These are phyloP conservation scores for Pichia sp. DNA, from an alignment of 1,139 yeast species.

Conservation along the genomic window DNA sequence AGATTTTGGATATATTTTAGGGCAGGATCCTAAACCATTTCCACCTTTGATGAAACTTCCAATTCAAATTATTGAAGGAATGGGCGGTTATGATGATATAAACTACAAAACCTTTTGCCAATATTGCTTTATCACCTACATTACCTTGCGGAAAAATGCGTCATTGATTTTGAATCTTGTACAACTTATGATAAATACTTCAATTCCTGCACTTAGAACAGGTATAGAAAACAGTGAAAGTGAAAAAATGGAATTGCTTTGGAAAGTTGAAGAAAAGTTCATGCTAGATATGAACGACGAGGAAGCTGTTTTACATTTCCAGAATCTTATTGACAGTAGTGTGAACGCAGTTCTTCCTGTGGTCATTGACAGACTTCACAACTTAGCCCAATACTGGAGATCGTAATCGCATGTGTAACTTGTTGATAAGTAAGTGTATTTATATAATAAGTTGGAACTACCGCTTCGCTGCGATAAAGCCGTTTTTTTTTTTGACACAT, in stretches of 20 bases:
- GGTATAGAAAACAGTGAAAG: conserved; percentile 26
- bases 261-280: conserved; percentile 90
- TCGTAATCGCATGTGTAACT: conserved; percentile 40
- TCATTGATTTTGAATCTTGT: conserved; percentile 84
- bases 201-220: conserved; percentile 53
- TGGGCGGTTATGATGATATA: conserved; percentile 87
- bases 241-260: conserved; percentile 34
- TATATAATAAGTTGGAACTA: no score
- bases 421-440: no score
- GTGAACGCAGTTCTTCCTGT: conserved; percentile 91
- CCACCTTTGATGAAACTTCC: conserved; percentile 98
- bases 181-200: conserved; percentile 90
- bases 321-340: conserved; percentile 85
- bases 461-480: no score
- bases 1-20: conserved; percentile 93
- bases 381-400: conserved; percentile 96
- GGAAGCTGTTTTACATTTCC: conserved; percentile 92
- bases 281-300: conserved; percentile 91
- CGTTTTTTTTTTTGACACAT: no score
- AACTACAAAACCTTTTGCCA: conserved; percentile 83
- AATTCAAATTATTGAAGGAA: conserved; percentile 93
- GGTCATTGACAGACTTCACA: conserved; percentile 90
- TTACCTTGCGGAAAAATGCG: conserved; percentile 82
- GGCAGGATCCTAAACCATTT: conserved; percentile 96
- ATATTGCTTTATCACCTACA: conserved; percentile 91